Evolutionary conservation across 495 filamentous ascomycete genomes (phyloP), one percentile per base, ranked within the genome.

Genomic region (Lasiosphaeria miniovina): DNA sequence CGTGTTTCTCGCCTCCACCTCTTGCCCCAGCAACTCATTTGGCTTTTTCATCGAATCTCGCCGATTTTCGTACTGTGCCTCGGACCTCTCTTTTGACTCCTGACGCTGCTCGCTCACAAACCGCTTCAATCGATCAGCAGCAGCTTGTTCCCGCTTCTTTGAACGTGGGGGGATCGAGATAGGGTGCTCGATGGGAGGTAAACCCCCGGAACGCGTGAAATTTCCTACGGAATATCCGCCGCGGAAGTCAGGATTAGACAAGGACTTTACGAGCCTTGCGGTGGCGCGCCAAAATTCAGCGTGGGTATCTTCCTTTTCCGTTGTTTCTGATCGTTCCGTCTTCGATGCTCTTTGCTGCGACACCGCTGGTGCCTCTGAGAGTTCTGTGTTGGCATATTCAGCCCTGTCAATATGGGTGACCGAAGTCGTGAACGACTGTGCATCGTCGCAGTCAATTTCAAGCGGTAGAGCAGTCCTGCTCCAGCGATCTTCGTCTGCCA

Each of bases 381-480:
- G 12, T 7, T 35, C 12, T 14, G 54, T 24, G 6, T 60, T 57
- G 8, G 49, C 32, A 15, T 61, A 32, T 1, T 69, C 57, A 10
- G 55, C 7, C 14, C 57, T 52, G 40, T 68, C 69, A 14, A 65
- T 24, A 34, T 62, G 55, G 11, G 58, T 65, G 38, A 66, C 41
- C 3, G 60, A 63, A 14, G 62, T 65, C 7, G 62, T 60, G 36
- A 65, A 68, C 7, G 71, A 61, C 24, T 73, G 65, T 6, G 65
- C 55, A 24, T 24, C 24, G 14, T 76, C 75, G 36, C 65, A 59
- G 34, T 74, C 75, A 24, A 73, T 57, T n/a, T 75, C 73, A 52
- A 72, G 59, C 3, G 73, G 64, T 34, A 71, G 35, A 8, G 69
- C 70, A 24, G 66, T 70, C 17, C 69, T 69, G 36, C 68, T 77